Evolutionary conservation across 2,329 filamentous ascomycete species (phyloP).

Genomic region (Penicillium sp.): DNA sequence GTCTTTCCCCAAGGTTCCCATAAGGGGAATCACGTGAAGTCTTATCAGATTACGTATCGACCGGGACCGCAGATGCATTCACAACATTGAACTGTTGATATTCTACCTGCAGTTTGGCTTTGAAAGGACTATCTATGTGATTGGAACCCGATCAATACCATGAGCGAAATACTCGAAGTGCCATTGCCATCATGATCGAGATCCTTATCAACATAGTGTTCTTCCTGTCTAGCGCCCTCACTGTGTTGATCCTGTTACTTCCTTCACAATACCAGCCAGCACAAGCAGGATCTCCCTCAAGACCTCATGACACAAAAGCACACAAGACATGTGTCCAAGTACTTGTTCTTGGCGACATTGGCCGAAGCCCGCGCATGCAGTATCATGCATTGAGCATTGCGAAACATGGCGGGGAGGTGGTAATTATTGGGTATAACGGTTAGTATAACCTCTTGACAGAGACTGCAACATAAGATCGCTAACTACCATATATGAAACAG

Average conservation of each 20-base stretch:
- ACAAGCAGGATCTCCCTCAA: slow-evolving; percentile 16
- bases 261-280: slow-evolving; percentile 51
- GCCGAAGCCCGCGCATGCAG: slow-evolving; percentile 94
- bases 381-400: slow-evolving; percentile 94
- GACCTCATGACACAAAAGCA: not conserved
- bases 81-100: not conserved
- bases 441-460: slow-evolving; percentile 13
- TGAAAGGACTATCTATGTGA: not conserved
- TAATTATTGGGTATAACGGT: slow-evolving; percentile 87
- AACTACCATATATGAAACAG: slow-evolving; percentile 41
- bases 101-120: not conserved
- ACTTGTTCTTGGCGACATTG: slow-evolving; percentile 91
- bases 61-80: not conserved
- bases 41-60: slow-evolving; percentile 9
- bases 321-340: slow-evolving; percentile 65
- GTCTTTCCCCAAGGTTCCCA: slow-evolving; percentile 6
- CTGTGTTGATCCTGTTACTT: slow-evolving; percentile 51
- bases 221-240: slow-evolving; percentile 49
- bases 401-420: slow-evolving; percentile 73
- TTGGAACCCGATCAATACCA: not conserved
- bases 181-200: slow-evolving; percentile 32
- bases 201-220: slow-evolving; percentile 36
- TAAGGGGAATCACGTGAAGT: slow-evolving; percentile 7
- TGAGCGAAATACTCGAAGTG: not conserved
- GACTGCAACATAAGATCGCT: not conserved